phyloP scores from a whole-genome alignment of 306 rosid genomes.

The Castanopsis chinensis region DNA sequence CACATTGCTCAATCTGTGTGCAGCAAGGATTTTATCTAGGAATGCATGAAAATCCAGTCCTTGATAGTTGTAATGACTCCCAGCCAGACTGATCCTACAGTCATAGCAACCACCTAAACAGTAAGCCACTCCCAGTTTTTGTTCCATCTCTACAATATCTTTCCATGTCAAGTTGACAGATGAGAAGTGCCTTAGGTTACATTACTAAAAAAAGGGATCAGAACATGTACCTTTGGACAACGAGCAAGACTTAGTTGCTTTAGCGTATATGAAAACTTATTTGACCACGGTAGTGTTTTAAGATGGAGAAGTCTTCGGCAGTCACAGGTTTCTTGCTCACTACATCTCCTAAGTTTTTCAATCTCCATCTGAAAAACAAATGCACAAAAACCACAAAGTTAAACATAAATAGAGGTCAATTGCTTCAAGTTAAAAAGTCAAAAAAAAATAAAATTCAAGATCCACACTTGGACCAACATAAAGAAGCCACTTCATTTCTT shows the following conservation, averaged over 20 bases:
- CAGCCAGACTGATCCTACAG: background rate
- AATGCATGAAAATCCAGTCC: background rate
- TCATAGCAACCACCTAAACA: background rate
- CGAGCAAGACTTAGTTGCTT: conserved; percentile 87
- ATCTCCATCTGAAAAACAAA: conserved; percentile 55
- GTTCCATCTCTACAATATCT: background rate
- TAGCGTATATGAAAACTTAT: conserved; percentile 58
- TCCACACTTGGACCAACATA: background rate
- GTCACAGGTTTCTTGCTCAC: conserved; percentile 58
- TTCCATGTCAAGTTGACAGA: background rate
- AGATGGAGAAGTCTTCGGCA: conserved; percentile 46
- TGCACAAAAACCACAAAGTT: conserved; percentile 21
- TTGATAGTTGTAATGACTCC: background rate
- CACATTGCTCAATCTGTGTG: background rate
- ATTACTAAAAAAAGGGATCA: conserved; percentile 14
- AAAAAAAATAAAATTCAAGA: background rate
- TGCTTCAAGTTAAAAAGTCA: background rate
- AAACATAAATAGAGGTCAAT: conserved; percentile 16
- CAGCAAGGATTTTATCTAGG: background rate
- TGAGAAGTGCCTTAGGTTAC: background rate
- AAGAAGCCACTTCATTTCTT: background rate
- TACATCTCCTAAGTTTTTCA: conserved; percentile 63
- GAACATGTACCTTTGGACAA: conserved; percentile 65
- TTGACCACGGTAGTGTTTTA: conserved; percentile 74
- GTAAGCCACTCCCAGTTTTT: background rate